phyloP scores from a whole-genome alignment of 768 basidiomycete genomes.

The Porpolomopsis calyptriformis region DNA sequence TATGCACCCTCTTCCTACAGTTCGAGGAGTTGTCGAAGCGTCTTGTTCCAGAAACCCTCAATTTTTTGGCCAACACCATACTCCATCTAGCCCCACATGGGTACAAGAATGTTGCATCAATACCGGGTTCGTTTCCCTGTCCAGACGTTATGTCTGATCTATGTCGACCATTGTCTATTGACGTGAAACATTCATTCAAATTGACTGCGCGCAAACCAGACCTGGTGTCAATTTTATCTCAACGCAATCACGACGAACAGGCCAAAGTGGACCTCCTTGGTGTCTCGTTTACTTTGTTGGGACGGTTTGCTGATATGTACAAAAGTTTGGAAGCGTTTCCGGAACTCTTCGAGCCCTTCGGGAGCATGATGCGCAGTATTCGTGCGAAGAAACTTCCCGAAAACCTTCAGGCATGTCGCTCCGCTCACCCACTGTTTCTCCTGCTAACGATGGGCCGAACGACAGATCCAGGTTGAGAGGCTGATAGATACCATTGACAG shows the following conservation, averaged over 20 bases:
- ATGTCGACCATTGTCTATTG: conserved; percentile 29
- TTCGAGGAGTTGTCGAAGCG: conserved; percentile 81
- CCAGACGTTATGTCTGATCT: conserved; percentile 55
- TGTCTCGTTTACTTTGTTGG: conserved; percentile 51
- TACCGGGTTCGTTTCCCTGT: conserved; percentile 64
- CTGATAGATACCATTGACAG: conserved; percentile 43
- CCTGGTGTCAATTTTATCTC: conserved; percentile 32
- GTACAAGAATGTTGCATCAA: conserved; percentile 31
- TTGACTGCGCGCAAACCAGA: conserved; percentile 35
- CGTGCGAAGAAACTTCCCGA: conserved; percentile 36
- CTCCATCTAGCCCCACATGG: conserved; percentile 63
- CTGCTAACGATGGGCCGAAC: background rate
- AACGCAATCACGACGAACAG: conserved; percentile 36
- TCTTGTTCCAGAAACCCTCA: conserved; percentile 79
- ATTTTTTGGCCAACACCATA: conserved; percentile 64
- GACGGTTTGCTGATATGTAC: conserved; percentile 63
- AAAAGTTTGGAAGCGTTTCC: conserved; percentile 73
- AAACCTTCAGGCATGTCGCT: conserved; percentile 40
- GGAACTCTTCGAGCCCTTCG: conserved; percentile 70
- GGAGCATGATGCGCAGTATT: conserved; percentile 45
- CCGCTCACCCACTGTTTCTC: conserved; percentile 2
- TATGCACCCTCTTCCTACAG: conserved; percentile 76
- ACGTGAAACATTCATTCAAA: conserved; percentile 30
- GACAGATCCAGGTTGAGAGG: conserved; percentile 37
- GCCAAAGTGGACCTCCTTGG: conserved; percentile 63